Base-by-base conservation (phyloP, 495 filamentous ascomycete species). In the Astrothelium macrocarpum region DNA sequence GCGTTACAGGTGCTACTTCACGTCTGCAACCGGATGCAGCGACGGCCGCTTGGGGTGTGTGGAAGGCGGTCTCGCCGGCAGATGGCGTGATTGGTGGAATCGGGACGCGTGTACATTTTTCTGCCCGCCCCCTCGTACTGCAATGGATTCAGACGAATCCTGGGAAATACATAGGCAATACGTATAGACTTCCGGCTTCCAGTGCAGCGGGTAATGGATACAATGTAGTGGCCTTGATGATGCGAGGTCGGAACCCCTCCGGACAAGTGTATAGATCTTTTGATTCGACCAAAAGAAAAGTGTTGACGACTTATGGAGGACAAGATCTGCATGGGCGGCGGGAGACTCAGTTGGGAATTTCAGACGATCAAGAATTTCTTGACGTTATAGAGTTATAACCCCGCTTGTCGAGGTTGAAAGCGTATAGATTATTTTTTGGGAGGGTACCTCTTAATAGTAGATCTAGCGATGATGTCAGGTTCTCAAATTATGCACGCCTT, bases 61-160 rank as follows among this genome's bases (percentile, higher is more conserved):
- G 23, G 7, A 56, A 20, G 25, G 49, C 49, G 49, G 49, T 29
- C 49, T 9, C 23, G 20, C 5, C 12, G 9, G 49, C 49, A 11
- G 23, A 9, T 3, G 2, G 49, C 16, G 16, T 56, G 49, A 56
- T 56, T 56, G 49, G 49, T 29, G 20, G 49, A 9, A 11, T 11
- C 7, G 49, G 49, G 49, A 56, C 49, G 49, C 49, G 49, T 29
- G 49, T 56, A 56, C 49, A 56, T 18, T 28, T 56, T 56, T 56
- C 49, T 56, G 49, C 49, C 49, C 7, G 49, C 7, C 14, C 20
- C 25, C 49, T 56, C 49, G 49, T 56, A 16, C 49, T 56, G 20
- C 49, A 11, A 56, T 56, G 49, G 49, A 56, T 56, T 56, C 49
- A 56, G 49, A 56, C 0, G 23, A 26, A 4, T 56, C 25, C 25